A percentile compares a stretch with the other conserved stretches of the same genome.
phyloP scores from a whole-genome alignment of 2,329 filamentous ascomycete species.

The Sporothrix mexicana region DNA sequence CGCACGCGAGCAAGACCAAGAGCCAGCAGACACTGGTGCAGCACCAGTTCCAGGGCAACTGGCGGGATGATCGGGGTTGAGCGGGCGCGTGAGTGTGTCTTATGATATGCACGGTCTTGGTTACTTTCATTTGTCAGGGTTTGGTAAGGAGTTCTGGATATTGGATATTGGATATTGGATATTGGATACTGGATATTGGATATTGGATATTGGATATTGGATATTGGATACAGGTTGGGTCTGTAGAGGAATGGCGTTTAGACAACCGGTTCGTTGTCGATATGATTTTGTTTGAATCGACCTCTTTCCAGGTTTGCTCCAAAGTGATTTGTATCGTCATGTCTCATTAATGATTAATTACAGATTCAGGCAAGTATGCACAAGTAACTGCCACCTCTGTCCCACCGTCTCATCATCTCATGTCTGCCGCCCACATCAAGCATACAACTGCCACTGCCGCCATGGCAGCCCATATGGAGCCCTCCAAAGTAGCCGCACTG shows the following conservation, averaged over 20 bases:
- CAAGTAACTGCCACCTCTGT: not conserved
- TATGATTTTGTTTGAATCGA: no score
- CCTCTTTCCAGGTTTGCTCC: no score
- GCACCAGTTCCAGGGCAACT: slow-evolving; percentile 36
- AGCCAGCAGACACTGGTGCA: slow-evolving; percentile 28
- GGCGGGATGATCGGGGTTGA: slow-evolving; percentile 32
- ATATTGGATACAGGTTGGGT: not conserved
- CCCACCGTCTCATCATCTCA: no score
- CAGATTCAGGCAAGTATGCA: not conserved
- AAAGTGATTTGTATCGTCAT: no score
- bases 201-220: no score
- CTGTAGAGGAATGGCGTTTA: no score
- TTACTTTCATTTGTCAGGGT: slow-evolving; percentile 9
- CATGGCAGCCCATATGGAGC: not conserved
- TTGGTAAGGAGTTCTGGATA: not conserved
- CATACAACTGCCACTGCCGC: not conserved
- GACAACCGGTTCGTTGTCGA: no score
- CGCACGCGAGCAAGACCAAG: slow-evolving; percentile 31
- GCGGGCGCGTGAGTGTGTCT: no score
- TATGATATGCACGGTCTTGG: not conserved
- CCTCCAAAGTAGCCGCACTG: not conserved
- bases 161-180: not conserved
- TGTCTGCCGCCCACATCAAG: not conserved
- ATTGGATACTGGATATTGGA: not conserved
- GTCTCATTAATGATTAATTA: slow-evolving; percentile 8